Base-by-base conservation (phyloP, 1,284 basidiomycete species). In the Trichosporon faecale region DNA sequence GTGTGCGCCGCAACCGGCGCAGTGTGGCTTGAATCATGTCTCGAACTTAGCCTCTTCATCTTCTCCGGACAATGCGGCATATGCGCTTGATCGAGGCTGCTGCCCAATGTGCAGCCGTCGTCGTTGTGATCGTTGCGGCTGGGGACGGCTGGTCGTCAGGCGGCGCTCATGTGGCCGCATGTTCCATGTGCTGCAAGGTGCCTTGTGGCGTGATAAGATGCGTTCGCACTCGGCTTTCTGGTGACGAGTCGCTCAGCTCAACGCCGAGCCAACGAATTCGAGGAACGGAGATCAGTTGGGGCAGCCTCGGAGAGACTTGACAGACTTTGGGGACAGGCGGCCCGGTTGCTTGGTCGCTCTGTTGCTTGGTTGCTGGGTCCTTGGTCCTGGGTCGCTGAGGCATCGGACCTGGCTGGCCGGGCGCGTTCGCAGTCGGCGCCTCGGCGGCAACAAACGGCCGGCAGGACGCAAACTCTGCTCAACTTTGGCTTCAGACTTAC, bases 401-500 rank as follows among this genome's bases (percentile, higher is more conserved):
- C 37, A 2, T 9, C 37, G 37, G 37, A 40, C 37, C 37, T 40
- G 5, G 40, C 18, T 3, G 40, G 5, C 40, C 40, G 3, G 40
- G 18, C 18, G 40, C n/a, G n/a, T n/a, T n/a, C n/a, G 40, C 40
- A 4, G 9, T 16, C 18, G 40, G 40, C n/a, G 18, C 40, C 40
- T 44, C n/a, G 40, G 40, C 18, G 16, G 40, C 40, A n/a, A n/a
- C 16, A 16, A 2, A 16, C 16, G 40, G 40, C 40, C 16, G 40
- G 40, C 16, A 44, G 40, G 40, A 44, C 7, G 11, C 4, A 40
- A 40, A 40, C 4, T 37, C 12, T 37, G 35, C n/a, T 5, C 35
- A 37, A 18, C 16, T 52, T 52, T 52, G 49, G 49, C 49, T 52
- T 52, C 49, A 52, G n/a, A 52, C 49, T 52, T 52, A 52, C 49